Evolutionary conservation across 2,329 filamentous ascomycete species (phyloP).

Genomic region (Microsporum audouinii): DNA sequence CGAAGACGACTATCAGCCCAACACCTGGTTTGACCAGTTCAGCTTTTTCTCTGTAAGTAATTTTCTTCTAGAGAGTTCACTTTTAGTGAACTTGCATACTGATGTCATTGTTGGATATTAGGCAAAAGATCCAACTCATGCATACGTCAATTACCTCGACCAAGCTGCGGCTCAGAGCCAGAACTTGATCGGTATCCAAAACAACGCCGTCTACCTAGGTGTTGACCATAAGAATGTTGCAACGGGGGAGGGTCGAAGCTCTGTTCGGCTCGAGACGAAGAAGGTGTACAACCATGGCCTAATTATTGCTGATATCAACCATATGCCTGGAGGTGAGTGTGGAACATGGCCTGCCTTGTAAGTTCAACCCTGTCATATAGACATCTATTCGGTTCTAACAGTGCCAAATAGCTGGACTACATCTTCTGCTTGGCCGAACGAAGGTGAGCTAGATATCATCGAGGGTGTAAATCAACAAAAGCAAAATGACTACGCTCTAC

Average conservation of each 20-base stretch:
- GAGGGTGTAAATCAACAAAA: slow-evolving; percentile 59
- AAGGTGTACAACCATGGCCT: slow-evolving; percentile 53
- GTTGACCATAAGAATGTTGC: slow-evolving; percentile 51
- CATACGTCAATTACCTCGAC: slow-evolving; percentile 60
- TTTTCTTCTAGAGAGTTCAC: background rate
- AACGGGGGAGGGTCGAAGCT: slow-evolving; percentile 51
- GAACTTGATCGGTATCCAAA: slow-evolving; percentile 47
- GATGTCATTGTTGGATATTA: slow-evolving; percentile 13
- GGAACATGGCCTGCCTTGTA: slow-evolving; percentile 63
- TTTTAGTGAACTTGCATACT: background rate
- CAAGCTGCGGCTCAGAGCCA: slow-evolving; percentile 45
- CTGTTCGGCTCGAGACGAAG: slow-evolving; percentile 59
- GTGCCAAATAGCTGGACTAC: slow-evolving; percentile 39
- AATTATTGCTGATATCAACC: slow-evolving; percentile 58
- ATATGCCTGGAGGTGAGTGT: slow-evolving; percentile 61
- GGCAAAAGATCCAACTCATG: slow-evolving; percentile 56
- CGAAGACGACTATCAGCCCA: slow-evolving; percentile 14
- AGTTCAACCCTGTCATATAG: slow-evolving; percentile 10
- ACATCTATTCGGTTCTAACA: slow-evolving; percentile 9
- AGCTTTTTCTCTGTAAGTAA: slow-evolving; percentile 39
- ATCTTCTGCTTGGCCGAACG: slow-evolving; percentile 56
- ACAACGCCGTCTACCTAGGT: slow-evolving; percentile 54
- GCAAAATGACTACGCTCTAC: slow-evolving; percentile 54
- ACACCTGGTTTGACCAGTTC: slow-evolving; percentile 42
- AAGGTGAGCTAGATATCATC: slow-evolving; percentile 69